Evolutionary conservation across 768 basidiomycete genomes (phyloP).

Genomic region (Boletales sp.): DNA sequence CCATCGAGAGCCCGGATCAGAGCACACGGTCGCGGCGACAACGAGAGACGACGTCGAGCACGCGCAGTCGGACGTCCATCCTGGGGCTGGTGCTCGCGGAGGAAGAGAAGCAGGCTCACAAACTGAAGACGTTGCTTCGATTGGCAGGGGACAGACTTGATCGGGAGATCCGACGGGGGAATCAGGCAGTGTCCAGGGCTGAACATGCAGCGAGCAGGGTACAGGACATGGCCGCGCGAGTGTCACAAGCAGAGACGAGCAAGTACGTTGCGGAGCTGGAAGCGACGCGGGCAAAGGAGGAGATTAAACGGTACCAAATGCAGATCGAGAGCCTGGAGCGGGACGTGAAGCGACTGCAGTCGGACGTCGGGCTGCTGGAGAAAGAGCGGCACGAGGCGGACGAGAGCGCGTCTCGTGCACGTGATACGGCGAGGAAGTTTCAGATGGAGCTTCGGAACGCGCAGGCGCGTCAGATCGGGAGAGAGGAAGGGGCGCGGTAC

Average conservation of each 20-base stretch:
- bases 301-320: conserved; percentile 44
- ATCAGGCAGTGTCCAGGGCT: conserved; percentile 47
- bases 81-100: conserved; percentile 45
- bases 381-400: conserved; percentile 39
- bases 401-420: conserved; percentile 39
- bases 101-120: conserved; percentile 55
- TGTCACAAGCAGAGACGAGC: conserved; percentile 40
- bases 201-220: conserved; percentile 48
- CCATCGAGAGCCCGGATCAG: conserved; percentile 29
- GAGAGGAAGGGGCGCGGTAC: conserved; percentile 39
- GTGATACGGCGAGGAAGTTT: conserved; percentile 41
- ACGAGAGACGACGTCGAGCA: conserved; percentile 26
- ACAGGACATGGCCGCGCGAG: conserved; percentile 37
- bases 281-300: conserved; percentile 40
- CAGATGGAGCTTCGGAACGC: conserved; percentile 42
- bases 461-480: conserved; percentile 41
- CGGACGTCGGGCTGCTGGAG: conserved; percentile 32
- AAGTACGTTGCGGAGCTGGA: conserved; percentile 39
- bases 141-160: conserved; percentile 52
- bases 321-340: conserved; percentile 46
- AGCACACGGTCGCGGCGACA: conserved; percentile 14
- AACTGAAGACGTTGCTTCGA: conserved; percentile 51
- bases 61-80: conserved; percentile 32
- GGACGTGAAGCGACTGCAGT: conserved; percentile 37
- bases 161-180: conserved; percentile 52